Percentiles rank a stretch among this genome's conserved stretches.
Conservation (phyloP, 176 grass and related monocot species). For the Raddia guianensis region DNA sequence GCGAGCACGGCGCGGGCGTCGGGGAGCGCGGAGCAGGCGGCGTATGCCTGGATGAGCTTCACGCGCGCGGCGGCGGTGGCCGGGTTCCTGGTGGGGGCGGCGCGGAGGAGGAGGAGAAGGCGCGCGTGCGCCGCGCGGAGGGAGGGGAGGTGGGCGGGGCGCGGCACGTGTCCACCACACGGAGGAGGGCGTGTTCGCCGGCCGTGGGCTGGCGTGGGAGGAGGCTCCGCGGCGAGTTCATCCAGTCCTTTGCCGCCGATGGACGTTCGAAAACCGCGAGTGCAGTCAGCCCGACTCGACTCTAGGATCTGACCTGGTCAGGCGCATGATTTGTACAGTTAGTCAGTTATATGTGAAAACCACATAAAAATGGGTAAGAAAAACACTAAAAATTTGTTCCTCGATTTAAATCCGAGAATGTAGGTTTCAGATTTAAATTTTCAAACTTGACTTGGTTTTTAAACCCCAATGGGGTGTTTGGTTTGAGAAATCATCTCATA, state of each 20-base stretch:
- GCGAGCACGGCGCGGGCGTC: conserved; percentile 55
- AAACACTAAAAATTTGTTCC: no score
- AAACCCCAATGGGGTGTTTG: no score
- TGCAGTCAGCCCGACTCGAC: no score
- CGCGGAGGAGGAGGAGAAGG: conserved; percentile 45
- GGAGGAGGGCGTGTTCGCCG: conserved; percentile 38
- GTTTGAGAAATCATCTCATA: no score
- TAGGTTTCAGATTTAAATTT: no score
- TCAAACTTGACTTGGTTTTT: no score
- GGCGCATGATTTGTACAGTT: no score
- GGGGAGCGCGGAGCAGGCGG: conserved; percentile 59
- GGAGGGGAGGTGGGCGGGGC: conserved; percentile 36
- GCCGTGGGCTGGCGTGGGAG: background rate
- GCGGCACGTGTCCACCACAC: conserved; percentile 53
- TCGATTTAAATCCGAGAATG: no score
- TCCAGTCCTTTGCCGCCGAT: background rate
- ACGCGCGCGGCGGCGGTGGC: conserved; percentile 39
- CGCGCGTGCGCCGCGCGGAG: conserved; percentile 59
- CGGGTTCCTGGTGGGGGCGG: conserved; percentile 32
- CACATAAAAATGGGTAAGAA: no score
- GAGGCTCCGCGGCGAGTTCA: conserved; percentile 34
- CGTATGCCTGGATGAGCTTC: conserved; percentile 77
- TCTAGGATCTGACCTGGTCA: no score
- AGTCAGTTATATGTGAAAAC: no score
- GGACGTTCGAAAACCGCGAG: no score